Percentiles rank a stretch among this genome's conserved stretches.
Evolutionary conservation across 441 rosid species (phyloP).

Genomic region (Manihot esculenta): DNA sequence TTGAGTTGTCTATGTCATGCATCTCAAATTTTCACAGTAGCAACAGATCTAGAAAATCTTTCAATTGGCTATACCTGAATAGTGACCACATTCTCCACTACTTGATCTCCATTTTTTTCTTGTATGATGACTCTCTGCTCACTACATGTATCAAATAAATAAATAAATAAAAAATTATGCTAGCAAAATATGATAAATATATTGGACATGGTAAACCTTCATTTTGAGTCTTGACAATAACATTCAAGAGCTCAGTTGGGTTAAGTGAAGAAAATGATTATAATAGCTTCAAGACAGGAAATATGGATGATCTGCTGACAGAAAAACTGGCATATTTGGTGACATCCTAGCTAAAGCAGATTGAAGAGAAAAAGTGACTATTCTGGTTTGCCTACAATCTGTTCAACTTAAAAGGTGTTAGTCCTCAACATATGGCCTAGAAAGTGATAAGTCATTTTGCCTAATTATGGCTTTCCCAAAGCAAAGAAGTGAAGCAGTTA

Average conservation of each 20-base stretch:
- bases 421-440: neutral
- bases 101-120: slow-evolving; percentile 47
- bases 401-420: neutral
- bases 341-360: neutral
- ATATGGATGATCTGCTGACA: neutral
- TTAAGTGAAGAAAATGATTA: neutral
- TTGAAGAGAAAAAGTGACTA: neutral
- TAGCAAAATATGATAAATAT: slow-evolving; percentile 6
- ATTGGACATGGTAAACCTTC: neutral
- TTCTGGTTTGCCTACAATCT: neutral
- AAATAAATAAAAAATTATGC: slow-evolving; percentile 11
- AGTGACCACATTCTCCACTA: slow-evolving; percentile 57
- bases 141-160: slow-evolving; percentile 39
- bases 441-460: neutral
- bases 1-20: neutral
- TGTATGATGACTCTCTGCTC: slow-evolving; percentile 77
- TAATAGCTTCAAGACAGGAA: neutral
- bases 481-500: neutral
- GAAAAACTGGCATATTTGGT: neutral
- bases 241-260: neutral
- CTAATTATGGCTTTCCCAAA: neutral
- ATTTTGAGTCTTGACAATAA: neutral
- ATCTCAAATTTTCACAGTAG: neutral
- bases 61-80: slow-evolving; percentile 55
- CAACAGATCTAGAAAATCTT: slow-evolving; percentile 3